A percentile compares a stretch with the other conserved stretches of the same genome.
phyloP scores from a whole-genome alignment of 2,329 filamentous ascomycete genomes.

The Diaporthe ampelina region DNA sequence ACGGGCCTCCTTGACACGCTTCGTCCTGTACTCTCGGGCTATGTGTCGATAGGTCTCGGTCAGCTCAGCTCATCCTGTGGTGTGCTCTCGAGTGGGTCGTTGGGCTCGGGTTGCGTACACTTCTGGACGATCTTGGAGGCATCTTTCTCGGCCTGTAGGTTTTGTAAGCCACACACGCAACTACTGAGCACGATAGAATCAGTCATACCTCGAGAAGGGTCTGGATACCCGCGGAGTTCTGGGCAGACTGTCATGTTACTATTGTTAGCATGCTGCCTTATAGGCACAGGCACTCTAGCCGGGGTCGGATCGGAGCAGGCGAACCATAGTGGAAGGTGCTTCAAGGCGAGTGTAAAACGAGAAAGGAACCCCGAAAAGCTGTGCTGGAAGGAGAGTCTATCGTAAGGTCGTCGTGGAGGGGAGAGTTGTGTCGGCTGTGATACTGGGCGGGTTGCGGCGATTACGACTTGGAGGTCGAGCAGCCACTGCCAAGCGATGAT shows the following conservation, averaged over 20 bases:
- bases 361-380: background rate
- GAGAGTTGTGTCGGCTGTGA: background rate
- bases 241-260: conserved; percentile 79
- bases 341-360: background rate
- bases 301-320: conserved; percentile 5
- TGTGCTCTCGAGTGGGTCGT: conserved; percentile 2
- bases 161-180: conserved; percentile 36
- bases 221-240: conserved; percentile 98
- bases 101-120: conserved; percentile 70
- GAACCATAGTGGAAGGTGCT: conserved; percentile 40
- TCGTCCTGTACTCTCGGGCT: conserved; percentile 78
- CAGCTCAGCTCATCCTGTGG: background rate
- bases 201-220: conserved; percentile 93
- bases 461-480: conserved; percentile 31
- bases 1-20: conserved; percentile 96
- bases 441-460: conserved; percentile 14
- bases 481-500: conserved; percentile 38
- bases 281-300: conserved; percentile 2
- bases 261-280: conserved; percentile 41
- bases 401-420: background rate
- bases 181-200: rapidly evolving
- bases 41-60: conserved; percentile 22
- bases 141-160: conserved; percentile 88
- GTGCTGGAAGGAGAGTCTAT: background rate
- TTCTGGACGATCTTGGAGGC: conserved; percentile 99